Conservation (phyloP, 2,329 filamentous ascomycete genomes). For the Stylonectria norvegica region DNA sequence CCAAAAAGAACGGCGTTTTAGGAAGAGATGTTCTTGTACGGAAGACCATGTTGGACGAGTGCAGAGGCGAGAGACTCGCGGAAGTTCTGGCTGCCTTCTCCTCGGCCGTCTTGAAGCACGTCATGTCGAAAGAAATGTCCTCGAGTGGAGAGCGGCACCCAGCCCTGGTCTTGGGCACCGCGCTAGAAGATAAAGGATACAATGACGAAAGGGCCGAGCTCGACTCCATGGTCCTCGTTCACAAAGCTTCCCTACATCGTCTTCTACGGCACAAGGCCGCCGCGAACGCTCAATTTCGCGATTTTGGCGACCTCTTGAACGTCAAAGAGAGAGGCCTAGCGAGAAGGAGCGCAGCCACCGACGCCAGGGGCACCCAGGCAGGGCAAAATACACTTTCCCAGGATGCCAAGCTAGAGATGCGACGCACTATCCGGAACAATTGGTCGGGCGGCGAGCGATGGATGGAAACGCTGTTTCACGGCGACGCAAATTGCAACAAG, state of each 20-base stretch:
- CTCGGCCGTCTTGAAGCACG: constrained; percentile 72
- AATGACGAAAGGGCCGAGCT: constrained; percentile 54
- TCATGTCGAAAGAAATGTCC: constrained; percentile 45
- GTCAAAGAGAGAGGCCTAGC: constrained; percentile 58
- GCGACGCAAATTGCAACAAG: constrained; percentile 53
- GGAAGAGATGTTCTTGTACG: constrained; percentile 77
- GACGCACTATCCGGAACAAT: constrained; percentile 63
- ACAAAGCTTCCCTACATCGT: constrained; percentile 63
- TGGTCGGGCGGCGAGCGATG: constrained; percentile 78
- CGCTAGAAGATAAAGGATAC: constrained; percentile 58
- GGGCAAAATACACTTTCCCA: constrained; percentile 36
- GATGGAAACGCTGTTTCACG: constrained; percentile 67
- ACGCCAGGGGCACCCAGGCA: constrained; percentile 26
- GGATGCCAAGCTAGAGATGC: constrained; percentile 47
- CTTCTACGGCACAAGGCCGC: constrained; percentile 58
- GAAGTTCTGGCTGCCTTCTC: constrained; percentile 85
- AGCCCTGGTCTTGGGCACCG: constrained; percentile 52
- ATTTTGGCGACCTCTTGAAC: constrained; percentile 63
- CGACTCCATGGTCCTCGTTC: constrained; percentile 66
- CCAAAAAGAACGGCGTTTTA: constrained; percentile 83
- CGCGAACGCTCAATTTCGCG: constrained; percentile 54
- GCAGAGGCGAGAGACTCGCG: constrained; percentile 84
- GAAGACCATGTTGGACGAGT: constrained; percentile 96
- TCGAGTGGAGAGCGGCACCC: constrained; percentile 40
- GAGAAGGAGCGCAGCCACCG: constrained; percentile 48